Base-by-base conservation (phyloP, 257 asterid genomes). In the Plantago major region DNA sequence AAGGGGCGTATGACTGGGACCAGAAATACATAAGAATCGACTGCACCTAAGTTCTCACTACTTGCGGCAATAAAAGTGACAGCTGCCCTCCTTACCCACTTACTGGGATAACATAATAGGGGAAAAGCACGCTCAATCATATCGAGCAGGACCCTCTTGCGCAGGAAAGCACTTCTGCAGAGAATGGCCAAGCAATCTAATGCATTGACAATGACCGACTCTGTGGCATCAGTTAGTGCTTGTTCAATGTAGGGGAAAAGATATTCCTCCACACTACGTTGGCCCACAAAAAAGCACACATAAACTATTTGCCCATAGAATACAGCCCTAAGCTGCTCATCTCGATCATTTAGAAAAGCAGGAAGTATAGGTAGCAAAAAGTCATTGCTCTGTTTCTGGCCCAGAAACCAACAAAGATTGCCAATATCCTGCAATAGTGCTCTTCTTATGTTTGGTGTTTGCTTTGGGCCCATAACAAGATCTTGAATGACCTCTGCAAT, bases 391-490 rank as follows among this genome's bases (percentile, higher is more conserved):
- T 93, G 99, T 82, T 88, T 89, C 77, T 93, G 97, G 55, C 99
- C 99, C 45, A 93, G 88, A 81, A 93, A 93, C 96, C 99, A 89
- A 79, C 99, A 93, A 68, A 87, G 92, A 76, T 89, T 87, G 64
- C 92, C 94, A 74, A 93, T 84, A 66, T 93, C 99, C 84, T 93
- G 94, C 82, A 93, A 79, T 59, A 93, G 99, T 11, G 99, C 99
- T 74, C 99, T 87, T 84, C 99, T 83, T 74, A 93, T 89, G 72
- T 81, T 89, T 71, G 99, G 99, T 26, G 99, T 93, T 77, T 89
- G 96, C 82, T 89, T 93, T 61, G 97, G 96, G 58, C 97, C 99
- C 99, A 93, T 89, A 62, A 93, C 97, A 58, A 93, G 96, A 77
- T 93, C 97, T 79, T 93, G 99, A 79, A 93, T 89, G 73, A 93